Base-by-base conservation (phyloP, 441 rosid species). In the Euphorbia schlechtendalii region DNA sequence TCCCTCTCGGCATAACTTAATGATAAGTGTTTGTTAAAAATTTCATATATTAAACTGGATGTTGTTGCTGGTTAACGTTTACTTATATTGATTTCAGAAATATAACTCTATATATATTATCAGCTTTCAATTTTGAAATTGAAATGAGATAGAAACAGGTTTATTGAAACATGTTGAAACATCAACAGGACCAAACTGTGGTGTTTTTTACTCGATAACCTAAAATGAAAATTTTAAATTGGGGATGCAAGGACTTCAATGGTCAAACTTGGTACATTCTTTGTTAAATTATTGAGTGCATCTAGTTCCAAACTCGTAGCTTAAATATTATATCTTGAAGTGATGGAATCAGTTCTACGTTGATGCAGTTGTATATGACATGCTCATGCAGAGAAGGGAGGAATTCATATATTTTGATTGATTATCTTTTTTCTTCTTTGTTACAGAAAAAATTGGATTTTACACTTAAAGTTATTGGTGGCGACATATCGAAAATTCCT, bases 401-500 rank as follows among this genome's bases (percentile, higher is more conserved):
- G 4, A 12, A 55, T 41, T 65, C 43, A 3, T 28, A 18, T 40
- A 21, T 45, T 15, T 53, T n/a, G 32, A 14, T 24, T 25, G 18
- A 58, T 2, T 11, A 56, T 18, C 30, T 28, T 4, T 59, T 74
- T 72, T 61, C 73, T 61, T 5, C 11, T 5, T 62, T 59, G 3
- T 38, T 51, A 52, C 90, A 95, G 97, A 92, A 87, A 81, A 78
- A 85, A 63, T 75, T 95, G 61, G 92, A 81, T 74, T 95, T 95
- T 71, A 92, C 80, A 8, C 96, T 95, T 28, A 92, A 81, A 70
- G 77, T 92, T 53, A 38, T 86, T 68, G 98, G 99, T 48, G 96
- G 97, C 46, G 98, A 95, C 34, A 65, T 95, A 79, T 84, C 88
- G 59, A 17, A 96, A 43, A 82, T 92, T 67, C 99, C 99, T 6